phyloP scores from a whole-genome alignment of 2,329 filamentous ascomycete genomes.

The Akanthomyces muscarius region DNA sequence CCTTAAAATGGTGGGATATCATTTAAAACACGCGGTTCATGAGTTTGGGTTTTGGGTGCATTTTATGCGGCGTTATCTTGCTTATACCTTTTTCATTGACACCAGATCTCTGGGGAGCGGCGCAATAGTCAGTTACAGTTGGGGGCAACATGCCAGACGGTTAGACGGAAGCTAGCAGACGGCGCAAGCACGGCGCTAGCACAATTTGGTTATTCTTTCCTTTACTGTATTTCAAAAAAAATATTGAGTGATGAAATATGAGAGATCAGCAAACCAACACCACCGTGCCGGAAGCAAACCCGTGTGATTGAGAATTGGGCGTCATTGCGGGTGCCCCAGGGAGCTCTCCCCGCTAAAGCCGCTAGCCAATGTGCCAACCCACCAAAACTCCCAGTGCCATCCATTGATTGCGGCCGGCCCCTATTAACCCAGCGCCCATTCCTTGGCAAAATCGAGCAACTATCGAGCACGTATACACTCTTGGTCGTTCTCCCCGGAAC shows the following conservation, averaged over 20 bases:
- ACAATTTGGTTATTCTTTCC: background rate
- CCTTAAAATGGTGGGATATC: background rate
- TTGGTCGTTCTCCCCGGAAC: background rate
- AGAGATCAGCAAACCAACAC: background rate
- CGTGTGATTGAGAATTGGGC: background rate
- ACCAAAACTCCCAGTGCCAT: background rate
- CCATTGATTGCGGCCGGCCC: background rate
- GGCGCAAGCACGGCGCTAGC: background rate
- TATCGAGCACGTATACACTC: background rate
- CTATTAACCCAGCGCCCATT: background rate
- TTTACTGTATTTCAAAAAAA: constrained; percentile 13
- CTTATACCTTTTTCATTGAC: background rate
- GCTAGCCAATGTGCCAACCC: background rate
- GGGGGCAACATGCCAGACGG: background rate
- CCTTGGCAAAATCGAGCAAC: background rate
- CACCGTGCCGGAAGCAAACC: background rate
- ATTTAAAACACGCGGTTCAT: background rate
- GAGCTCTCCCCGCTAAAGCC: background rate
- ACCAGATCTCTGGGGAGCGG: constrained; percentile 1
- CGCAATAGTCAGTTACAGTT: background rate
- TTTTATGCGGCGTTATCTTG: constrained; percentile 13
- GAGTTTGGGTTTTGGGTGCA: constrained; percentile 9
- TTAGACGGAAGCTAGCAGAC: background rate
- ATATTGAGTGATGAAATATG: background rate
- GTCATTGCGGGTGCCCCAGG: background rate